Base-by-base conservation (phyloP, 2,329 filamentous ascomycete species). In the Microdochium paspali region DNA sequence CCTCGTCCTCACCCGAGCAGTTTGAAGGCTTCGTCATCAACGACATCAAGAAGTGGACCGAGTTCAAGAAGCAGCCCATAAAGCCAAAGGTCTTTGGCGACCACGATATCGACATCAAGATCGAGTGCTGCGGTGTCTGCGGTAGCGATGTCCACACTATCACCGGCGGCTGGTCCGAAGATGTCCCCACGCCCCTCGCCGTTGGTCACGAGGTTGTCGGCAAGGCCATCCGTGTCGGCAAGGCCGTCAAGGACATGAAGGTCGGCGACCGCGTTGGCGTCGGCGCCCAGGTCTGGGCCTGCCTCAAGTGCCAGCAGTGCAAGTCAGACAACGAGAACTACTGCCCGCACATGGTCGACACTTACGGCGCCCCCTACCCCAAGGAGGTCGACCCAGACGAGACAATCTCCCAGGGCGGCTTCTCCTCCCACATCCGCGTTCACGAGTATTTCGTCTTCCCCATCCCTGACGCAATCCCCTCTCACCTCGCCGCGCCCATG, bases 31-130 rank as follows among this genome's bases (percentile, higher is more conserved):
- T 61, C 49, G 60, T 61, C 54, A 58, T 61, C 50, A 60, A 57
- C 24, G 56, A 61, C 49, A 28, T 58, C 18, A 57, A 57, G 9
- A 60, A 61, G 44, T 54, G 56, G 45, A 51, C 56, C 46, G 56
- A 61, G 26, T 62, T 60, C 47, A 60, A 61, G 51, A 62, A 54
- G 48, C 58, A 61, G 45, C 50, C 46, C n/a, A 61, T 62, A 46
- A 63, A 61, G 48, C 57, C 58, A 23, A 61, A 62, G 47, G 49
- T 48, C 18, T 63, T 63, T 26, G 56, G 56, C 18, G 55, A 82
- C 54, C 69, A 82, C 61, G 82, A 86, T 58, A 72, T 86, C 54
- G 82, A 86, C 54, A 76, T 86, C 61, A 80, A 82, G 63, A 79
- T 86, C 56, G 80, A 85, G 53, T 76, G 73, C 53, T 83, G 80